These are phyloP conservation scores for Uronychia binucleata DNA, from an alignment of 73 alveolate species.

Conservation along the genomic window DNA sequence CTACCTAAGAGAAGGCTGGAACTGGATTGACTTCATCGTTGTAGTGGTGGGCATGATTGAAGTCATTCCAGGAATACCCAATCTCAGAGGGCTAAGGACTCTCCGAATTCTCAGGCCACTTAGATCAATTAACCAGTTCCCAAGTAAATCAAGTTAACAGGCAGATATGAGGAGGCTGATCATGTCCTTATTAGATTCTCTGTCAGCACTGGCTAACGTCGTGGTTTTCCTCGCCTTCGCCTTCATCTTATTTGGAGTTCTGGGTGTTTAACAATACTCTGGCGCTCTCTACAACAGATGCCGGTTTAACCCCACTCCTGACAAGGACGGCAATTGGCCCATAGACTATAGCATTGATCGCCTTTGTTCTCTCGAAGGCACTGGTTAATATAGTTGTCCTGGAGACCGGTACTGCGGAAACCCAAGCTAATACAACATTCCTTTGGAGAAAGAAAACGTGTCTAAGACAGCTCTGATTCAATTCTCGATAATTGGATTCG, in stretches of 20 bases:
- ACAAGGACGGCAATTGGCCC: constrained; percentile 55
- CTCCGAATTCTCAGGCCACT: constrained; percentile 76
- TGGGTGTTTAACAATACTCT: constrained; percentile 66
- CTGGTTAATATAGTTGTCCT: constrained; percentile 57
- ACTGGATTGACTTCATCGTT: constrained; percentile 63
- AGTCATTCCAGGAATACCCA: constrained; percentile 29
- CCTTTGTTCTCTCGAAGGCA: constrained; percentile 38
- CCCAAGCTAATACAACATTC: constrained; percentile 36
- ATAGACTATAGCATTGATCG: constrained; percentile 38
- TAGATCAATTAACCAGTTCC: constrained; percentile 63
- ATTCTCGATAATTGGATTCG: constrained; percentile 49
- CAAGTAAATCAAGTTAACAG: constrained; percentile 19
- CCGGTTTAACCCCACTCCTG: constrained; percentile 16
- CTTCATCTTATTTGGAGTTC: constrained; percentile 67
- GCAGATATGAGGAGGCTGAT: constrained; percentile 40
- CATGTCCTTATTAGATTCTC: constrained; percentile 59
- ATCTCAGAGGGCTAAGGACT: constrained; percentile 63
- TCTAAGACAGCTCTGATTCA: constrained; percentile 18
- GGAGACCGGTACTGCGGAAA: constrained; percentile 47
- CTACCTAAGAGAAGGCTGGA: constrained; percentile 70
- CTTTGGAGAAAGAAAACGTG: constrained; percentile 33
- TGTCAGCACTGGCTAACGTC: constrained; percentile 64
- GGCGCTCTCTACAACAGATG: constrained; percentile 74
- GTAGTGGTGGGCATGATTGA: constrained; percentile 59
- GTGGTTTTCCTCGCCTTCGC: constrained; percentile 57